Evolutionary conservation across 1,284 basidiomycete genomes (phyloP), one percentile per base, ranked within the genome.

Genomic region (Rhodotorula mucilaginosa): DNA sequence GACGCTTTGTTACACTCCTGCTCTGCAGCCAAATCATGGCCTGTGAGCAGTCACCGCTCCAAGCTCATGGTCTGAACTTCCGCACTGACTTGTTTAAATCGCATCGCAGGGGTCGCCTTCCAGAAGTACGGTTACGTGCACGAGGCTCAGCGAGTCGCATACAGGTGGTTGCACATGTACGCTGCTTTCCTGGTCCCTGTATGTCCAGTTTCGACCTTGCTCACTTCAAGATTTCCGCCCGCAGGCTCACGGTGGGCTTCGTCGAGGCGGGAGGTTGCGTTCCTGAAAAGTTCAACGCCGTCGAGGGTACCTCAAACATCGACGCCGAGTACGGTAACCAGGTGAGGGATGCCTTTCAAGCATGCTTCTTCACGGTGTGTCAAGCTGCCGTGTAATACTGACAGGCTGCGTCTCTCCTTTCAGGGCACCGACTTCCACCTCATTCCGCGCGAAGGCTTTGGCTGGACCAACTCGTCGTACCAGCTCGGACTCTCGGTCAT

Each of bases 351-450:
- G 31, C 5, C 34, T 58, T 23, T 16, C 26, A 0, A 4, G 13
- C 23, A 12, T 47, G n/a, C 23, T 23, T 54, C 21, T 13, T 44
- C 10, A 12, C 10, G 26, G 26, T 26, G 26, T 26, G 39, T 44
- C 39, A 44, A 44, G 39, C 39, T 44, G 39, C 39, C 12, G 39
- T 4, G 13, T 15, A 3, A 21, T 15, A 18, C 29, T 23, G 29
- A 34, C 26, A 29, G 29, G 16, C 29, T 13, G 4, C 23, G 5
- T 13, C 6, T 34, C 19, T 13, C 5, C 3, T 5, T 2, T 3
- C 96, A 99, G 82, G 96, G 96, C 66, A 86, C 95, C 77, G 94
- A 97, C 83, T 98, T 98, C 84, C 92, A 93, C 84, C 90, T 93
- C 86, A 89, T 97, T 49, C 93, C 93, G 64, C 86, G 93, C 31